Conservation (phyloP, 768 basidiomycete genomes). For the Holtermannia corniformis region DNA sequence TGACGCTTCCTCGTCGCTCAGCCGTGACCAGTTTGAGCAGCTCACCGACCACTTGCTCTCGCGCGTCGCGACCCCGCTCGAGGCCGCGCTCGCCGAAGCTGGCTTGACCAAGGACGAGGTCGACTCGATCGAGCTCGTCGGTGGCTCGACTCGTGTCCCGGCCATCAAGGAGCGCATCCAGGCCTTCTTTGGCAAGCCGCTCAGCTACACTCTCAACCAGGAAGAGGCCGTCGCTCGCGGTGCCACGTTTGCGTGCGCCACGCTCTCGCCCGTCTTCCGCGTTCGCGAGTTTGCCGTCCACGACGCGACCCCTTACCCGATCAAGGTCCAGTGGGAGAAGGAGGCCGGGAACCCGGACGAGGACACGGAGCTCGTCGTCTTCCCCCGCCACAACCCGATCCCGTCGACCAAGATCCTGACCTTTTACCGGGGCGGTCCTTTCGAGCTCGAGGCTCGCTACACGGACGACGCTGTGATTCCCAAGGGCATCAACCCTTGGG, state of each 20-base stretch:
- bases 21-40: constrained; percentile 69
- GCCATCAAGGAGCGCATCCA: constrained; percentile 82
- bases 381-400: constrained; percentile 70
- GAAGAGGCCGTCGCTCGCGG: constrained; percentile 95
- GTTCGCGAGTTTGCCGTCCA: constrained; percentile 87
- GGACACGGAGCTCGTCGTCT: constrained; percentile 75
- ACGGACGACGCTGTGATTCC: constrained; percentile 59
- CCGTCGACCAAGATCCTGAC: constrained; percentile 94
- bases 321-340: constrained; percentile 81
- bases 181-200: constrained; percentile 66
- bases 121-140: constrained; percentile 83
- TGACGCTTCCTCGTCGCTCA: constrained; percentile 77
- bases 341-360: constrained; percentile 71
- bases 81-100: constrained; percentile 69
- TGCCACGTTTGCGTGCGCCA: constrained; percentile 92
- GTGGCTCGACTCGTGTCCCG: constrained; percentile 86
- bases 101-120: constrained; percentile 74
- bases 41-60: constrained; percentile 68
- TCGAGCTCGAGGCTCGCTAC: constrained; percentile 80
- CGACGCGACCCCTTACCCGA: constrained; percentile 77
- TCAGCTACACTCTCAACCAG: constrained; percentile 90
- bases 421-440: constrained; percentile 80
- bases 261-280: constrained; percentile 94
- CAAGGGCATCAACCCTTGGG: constrained; percentile 71
- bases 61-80: constrained; percentile 63